Evolutionary conservation across 1,284 basidiomycete species (phyloP), one percentile per base, ranked within the genome.

Genomic region (Sporisorium reilianum): DNA sequence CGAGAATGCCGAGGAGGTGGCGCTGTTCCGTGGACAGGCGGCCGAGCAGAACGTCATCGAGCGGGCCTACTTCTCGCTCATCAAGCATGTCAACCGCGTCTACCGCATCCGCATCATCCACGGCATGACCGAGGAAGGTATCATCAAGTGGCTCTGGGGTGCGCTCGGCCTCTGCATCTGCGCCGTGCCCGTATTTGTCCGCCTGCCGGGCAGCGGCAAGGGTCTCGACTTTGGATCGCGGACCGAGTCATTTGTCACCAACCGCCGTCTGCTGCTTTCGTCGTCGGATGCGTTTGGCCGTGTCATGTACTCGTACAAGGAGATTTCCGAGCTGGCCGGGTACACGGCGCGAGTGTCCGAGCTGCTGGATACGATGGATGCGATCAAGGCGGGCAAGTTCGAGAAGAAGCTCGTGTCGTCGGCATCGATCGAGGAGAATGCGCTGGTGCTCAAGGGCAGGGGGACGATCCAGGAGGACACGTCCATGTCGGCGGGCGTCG

Each of bases 81-180:
- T 97, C 75, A 92, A 91, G 84, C 96, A 99, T 80, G 92, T 95
- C 85, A 93, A 93, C 81, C 89, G 89, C 60, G 91, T 97, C 3
- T 88, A 96, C 79, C 87, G 89, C 46, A 90, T 92, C 66, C 88
- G 92, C 30, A 93, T 96, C 88, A 93, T 92, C 90, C 94, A 97
- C 85, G 91, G 92, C 2, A 93, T 95, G 86, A 69, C 80, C 25
- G 84, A 85, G 55, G 96, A 99, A 85, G 94, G 94, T 2, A 91
- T 99, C 62, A 92, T 98, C 82, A 98, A 98, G 71, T 87, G 95
- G 95, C 84, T 95, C 16, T 98, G 96, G 96, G 95, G 95, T 75
- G 92, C 91, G 82, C 92, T 97, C 81, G 95, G 95, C 25, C 88
- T 98, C 28, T 89, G 93, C 62, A 90, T 97, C 25, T 98, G 96